phyloP scores from a whole-genome alignment of 1,284 basidiomycete genomes.

The Cutaneotrichosporon sp. region DNA sequence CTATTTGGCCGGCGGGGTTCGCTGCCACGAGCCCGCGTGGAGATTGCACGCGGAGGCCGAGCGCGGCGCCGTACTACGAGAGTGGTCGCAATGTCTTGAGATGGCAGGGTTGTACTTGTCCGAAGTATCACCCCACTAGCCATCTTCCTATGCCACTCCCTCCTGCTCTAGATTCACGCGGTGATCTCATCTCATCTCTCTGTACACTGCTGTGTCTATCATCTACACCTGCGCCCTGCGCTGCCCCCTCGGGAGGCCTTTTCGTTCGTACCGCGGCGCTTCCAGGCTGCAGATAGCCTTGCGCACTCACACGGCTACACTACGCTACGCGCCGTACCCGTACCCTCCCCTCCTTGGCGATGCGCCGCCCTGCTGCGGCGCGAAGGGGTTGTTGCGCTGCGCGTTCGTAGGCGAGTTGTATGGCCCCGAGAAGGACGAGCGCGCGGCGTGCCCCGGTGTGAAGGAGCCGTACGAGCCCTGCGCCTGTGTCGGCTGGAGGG shows the following conservation, averaged over 20 bases:
- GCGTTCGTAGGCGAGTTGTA: slow-evolving; percentile 23
- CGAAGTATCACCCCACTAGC: too few species aligned
- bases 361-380: slow-evolving; percentile 4
- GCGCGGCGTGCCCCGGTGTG: slow-evolving; percentile 32
- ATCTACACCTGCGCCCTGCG: not conserved
- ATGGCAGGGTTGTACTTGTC: too few species aligned
- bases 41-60: too few species aligned
- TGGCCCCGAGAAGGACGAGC: slow-evolving; percentile 46
- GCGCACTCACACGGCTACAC: too few species aligned
- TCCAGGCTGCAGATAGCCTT: too few species aligned
- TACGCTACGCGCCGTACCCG: slow-evolving; percentile 1
- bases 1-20: too few species aligned
- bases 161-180: too few species aligned
- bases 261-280: not conserved
- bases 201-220: not conserved
- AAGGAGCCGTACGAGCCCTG: slow-evolving; percentile 19
- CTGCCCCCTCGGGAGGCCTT: not conserved
- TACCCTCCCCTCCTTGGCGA: slow-evolving; percentile 15
- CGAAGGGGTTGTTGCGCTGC: slow-evolving; percentile 21
- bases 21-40: too few species aligned
- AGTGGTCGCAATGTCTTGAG: too few species aligned
- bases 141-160: too few species aligned
- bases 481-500: slow-evolving; percentile 41
- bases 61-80: too few species aligned
- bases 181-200: not conserved